Base-by-base conservation (phyloP, 2,329 filamentous ascomycete species). In the Grosmannia clavigera region DNA sequence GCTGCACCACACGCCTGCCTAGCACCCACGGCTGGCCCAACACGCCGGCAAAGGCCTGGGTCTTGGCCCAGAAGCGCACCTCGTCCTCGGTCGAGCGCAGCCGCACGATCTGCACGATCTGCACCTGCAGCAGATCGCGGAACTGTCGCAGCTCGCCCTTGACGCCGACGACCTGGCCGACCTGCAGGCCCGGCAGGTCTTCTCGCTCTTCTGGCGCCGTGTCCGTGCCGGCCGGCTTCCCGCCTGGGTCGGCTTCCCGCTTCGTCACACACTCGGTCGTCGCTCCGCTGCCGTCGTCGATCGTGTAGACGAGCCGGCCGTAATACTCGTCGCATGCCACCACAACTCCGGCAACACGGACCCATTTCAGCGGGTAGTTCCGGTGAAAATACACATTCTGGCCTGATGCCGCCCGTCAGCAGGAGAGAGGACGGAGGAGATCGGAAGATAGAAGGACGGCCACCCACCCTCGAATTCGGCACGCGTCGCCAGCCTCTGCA, bases 351-450 rank as follows among this genome's bases (percentile, higher is more conserved):
- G 84, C 79, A 38, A 92, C 71, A 63, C 85, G 84, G 58, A 88
- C 81, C 81, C 85, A 92, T 78, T 84, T 83, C 66, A 92, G 83
- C 0, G 88, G 88, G 65, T 92, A 83, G 70, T 91, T 92, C 57
- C 78, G 72, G 73, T 84, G 78, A 71, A 91, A 90, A 68, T 78
- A 85, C 40, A 85, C 75, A 64, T 79, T 74, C 66, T 82, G 79
- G 56, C 77, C 79, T 75, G 59, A 1, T 3, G 25, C 16, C 9
- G 25, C 1, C 11, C 33, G 38, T 56, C 22, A 56, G 55, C 55
- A 25, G 48, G 10, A 46, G 5, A 40, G 27, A 40, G 53, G 31
- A 35, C 40, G 16, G n/a, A n/a, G 7, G 11, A 43, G 22, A 38
- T 3, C 16, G 14, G 1, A 6, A 19, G 43, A 40, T 5, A 31